Evolutionary conservation across 1,139 yeast species (phyloP), one percentile per base, ranked within the genome.

Genomic region (Diutina neorugosa): DNA sequence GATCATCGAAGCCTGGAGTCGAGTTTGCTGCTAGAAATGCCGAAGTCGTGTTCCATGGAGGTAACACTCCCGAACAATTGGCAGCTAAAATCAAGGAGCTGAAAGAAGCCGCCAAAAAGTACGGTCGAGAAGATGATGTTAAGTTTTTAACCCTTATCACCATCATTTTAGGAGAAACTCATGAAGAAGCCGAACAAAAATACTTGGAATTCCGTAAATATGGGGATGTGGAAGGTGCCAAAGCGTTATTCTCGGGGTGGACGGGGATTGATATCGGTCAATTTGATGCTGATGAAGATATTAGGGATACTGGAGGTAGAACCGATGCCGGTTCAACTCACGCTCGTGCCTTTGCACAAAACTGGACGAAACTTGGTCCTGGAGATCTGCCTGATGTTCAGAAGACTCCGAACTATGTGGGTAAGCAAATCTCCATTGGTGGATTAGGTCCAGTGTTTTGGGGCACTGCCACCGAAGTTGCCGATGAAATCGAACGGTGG

Each of bases 11-110:
- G 42, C 69, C 69, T 41, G 80, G 80, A 31, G 65, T 65, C 52
- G 68, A 68, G 6, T 66, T 71, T 57, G 79, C 77, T 42, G 78
- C 79, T 20, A 69, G 68, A 57, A 70, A 73, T 59, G 78, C 75
- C 8, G 79, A 74, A 57, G 65, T 68, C 12, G 72, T 73, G 31
- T 75, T 74, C 59, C 62, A 73, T 23, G 65, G 68, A 18, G 62
- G 62, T 44, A 50, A 56, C 20, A 62, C 67, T 18, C 70, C 71
- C 2, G 69, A 63, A 44, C 63, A 61, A n/a, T 63, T 70, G 18
- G 64, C 61, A 6, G 59, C 54, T 18, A 66, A 69, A 55, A 68
- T 69, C 42, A 57, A 59, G 14, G 65, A 62, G 23, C 62, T 70
- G 44, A 71, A 62, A 53, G 58, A 58, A 27, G 73, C 73, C 4